Evolutionary conservation across 371 early-diverging fungal species (phyloP).

Genomic region (Caulochytrium protostelioides): DNA sequence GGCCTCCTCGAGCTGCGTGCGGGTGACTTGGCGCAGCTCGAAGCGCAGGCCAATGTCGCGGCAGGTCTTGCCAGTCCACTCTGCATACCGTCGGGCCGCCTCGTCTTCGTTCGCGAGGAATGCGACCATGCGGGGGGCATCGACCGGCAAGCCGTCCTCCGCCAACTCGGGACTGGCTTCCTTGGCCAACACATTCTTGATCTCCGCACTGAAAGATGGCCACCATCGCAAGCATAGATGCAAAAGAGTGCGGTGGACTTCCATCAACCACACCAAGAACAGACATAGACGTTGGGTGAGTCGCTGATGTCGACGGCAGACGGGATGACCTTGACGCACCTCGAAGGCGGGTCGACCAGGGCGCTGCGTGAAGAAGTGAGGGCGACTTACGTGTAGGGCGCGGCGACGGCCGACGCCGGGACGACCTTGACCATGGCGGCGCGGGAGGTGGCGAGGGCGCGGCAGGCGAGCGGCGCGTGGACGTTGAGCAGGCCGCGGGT

Average conservation of each 20-base stretch:
- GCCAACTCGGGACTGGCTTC: not conserved
- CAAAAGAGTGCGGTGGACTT: not conserved
- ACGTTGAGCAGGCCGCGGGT: too few species aligned
- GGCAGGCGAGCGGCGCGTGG: too few species aligned
- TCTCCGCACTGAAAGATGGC: not conserved
- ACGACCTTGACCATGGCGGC: too few species aligned
- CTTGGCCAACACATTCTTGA: not conserved
- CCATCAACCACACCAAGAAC: not conserved
- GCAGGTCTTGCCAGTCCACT: slow-evolving; percentile 79
- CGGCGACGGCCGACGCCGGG: slow-evolving; percentile 7
- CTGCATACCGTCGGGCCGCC: slow-evolving; percentile 60
- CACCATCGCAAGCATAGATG: too few species aligned
- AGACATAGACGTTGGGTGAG: slow-evolving; percentile 3
- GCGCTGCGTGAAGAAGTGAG: not conserved
- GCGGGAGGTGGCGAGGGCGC: too few species aligned
- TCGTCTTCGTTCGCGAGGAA: slow-evolving; percentile 89
- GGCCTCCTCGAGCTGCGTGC: slow-evolving; percentile 60
- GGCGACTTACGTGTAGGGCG: slow-evolving; percentile 8
- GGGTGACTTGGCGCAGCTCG: slow-evolving; percentile 59
- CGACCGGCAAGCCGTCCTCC: slow-evolving; percentile 1
- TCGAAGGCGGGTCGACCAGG: not conserved
- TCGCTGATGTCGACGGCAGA: slow-evolving; percentile 1
- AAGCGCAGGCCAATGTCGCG: slow-evolving; percentile 68
- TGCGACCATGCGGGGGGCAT: slow-evolving; percentile 69
- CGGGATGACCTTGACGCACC: not conserved